Evolutionary conservation across 768 basidiomycete genomes (phyloP).

Genomic region (Gloeostereum incarnatum): DNA sequence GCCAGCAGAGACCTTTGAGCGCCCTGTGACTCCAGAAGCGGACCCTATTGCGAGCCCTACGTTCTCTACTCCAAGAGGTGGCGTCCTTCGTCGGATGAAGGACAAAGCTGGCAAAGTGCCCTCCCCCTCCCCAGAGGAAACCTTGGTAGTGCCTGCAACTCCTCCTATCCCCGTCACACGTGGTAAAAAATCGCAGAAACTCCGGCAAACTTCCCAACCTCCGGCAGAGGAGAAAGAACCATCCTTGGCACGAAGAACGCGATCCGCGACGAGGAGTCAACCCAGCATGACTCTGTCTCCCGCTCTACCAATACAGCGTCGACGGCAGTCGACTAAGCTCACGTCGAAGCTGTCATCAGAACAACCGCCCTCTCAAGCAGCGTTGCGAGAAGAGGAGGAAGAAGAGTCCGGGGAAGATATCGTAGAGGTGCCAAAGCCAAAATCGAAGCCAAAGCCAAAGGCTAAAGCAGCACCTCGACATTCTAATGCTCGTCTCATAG

Average conservation of each 20-base stretch:
- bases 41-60: too few species aligned
- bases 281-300: not conserved
- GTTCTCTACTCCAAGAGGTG: slow-evolving; percentile 7
- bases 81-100: slow-evolving; percentile 1
- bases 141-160: not conserved
- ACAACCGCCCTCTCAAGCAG: too few species aligned
- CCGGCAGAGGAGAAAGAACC: too few species aligned
- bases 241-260: too few species aligned
- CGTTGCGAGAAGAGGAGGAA: too few species aligned
- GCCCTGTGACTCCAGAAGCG: too few species aligned
- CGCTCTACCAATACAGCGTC: not conserved
- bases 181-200: too few species aligned
- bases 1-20: too few species aligned
- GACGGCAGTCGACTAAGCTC: too few species aligned
- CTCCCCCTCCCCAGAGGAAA: not conserved
- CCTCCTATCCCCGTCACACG: not conserved
- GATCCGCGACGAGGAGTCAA: too few species aligned
- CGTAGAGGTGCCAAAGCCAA: slow-evolving; percentile 1
- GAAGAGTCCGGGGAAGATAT: slow-evolving; percentile 1
- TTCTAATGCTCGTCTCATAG: not conserved
- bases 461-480: not conserved
- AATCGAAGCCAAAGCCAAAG: slow-evolving; percentile 1
- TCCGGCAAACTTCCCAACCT: too few species aligned
- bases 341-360: not conserved
- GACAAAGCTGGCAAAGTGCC: not conserved